Evolutionary conservation across 202 grass and related monocot genomes (phyloP), one percentile per base, ranked within the genome.

Genomic region (Panicum hallii): DNA sequence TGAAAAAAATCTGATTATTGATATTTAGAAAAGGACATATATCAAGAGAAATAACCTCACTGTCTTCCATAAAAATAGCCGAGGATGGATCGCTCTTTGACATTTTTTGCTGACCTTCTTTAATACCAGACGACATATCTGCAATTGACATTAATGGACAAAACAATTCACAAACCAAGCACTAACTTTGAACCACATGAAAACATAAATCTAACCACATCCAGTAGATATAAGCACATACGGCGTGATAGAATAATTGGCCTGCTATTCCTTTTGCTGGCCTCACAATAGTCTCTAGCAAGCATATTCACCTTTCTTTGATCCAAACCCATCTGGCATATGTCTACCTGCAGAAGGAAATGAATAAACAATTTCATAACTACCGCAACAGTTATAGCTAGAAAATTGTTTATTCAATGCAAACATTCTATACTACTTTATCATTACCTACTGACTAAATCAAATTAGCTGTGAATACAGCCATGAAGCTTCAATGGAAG

Each of bases 201-300:
- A 23, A 41, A 53, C 16, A 56, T 22, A 58, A 58, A 17, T 14
- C 36, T 36, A 36, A 4, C 36, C 36, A 20, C 6, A 55, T 55
- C 17, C 17, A 49, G 11, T 48, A 48, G 11, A 20, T 20, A 11
- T 58, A 23, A 10, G 2, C 55, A 58, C 55, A 91, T 93, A 97
- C 87, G 91, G 76, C 92, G 91, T 74, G 94, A 94, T 9, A 97
- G 86, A 88, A 97, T 92, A 71, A 97, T 92, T 19, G 94, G 94
- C 32, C 88, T 94, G 48, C 84, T 88, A 77, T 90, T 96, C 75
- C 84, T 97, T 85, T 88, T 90, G 32, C 90, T 88, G 67, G 84
- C 87, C 16, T 88, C 72, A 68, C 85, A 92, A 61, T 97, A 97
- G 49, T 94, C 89, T 88, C 91, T 93, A 44, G 91, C 94, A 58